Base-by-base conservation (phyloP, 2,329 filamentous ascomycete genomes). In the Teratosphaeria viscida region DNA sequence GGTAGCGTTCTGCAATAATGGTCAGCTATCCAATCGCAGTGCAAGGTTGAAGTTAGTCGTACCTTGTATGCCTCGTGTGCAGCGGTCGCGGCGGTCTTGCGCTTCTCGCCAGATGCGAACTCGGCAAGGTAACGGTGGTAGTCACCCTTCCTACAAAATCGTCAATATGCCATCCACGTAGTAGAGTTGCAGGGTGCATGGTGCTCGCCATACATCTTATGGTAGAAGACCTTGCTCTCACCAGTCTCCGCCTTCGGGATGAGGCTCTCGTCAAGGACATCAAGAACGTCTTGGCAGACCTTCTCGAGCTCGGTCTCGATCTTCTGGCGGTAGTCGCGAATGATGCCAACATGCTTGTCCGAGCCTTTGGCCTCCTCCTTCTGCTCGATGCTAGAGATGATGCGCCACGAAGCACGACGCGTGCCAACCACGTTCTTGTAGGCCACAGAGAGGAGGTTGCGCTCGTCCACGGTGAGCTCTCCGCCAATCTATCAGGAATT, bases 351-450 rank as follows among this genome's bases (percentile, higher is more conserved):
- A 79, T 97, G 92, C 84, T 94, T 92, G 74, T 95, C 90, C 68
- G 88, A 90, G 75, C 92, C 92, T 86, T 96, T 97, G 76, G 91
- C 94, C 82, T 97, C 92, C 83, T 97, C 92, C 87, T 97, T 97
- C 81, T 97, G 92, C 83, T 97, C 92, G 79, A 99, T 97, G 76
- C 94, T 97, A 76, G 92, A 95, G 81, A 99, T 95, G 80, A 99
- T 97, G 81, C 92, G 87, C 92, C 92, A 99, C 72, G 91, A 96
- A 75, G 92, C 92, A 86, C 94, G 92, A 78, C 92, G 88, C 75
- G 94, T 95, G 73, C 94, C 92, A 73, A 99, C 90, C 63, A 99
- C 94, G 81, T 99, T 99, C 89, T 99, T 99, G 88, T 99, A 99
- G 76, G 92, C 92, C 73, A 97, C 94, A 68, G 90, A 96, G 68